Percentiles rank a stretch among this genome's conserved stretches.
phyloP scores from a whole-genome alignment of 805 yeast species.

The Candida argentea region DNA sequence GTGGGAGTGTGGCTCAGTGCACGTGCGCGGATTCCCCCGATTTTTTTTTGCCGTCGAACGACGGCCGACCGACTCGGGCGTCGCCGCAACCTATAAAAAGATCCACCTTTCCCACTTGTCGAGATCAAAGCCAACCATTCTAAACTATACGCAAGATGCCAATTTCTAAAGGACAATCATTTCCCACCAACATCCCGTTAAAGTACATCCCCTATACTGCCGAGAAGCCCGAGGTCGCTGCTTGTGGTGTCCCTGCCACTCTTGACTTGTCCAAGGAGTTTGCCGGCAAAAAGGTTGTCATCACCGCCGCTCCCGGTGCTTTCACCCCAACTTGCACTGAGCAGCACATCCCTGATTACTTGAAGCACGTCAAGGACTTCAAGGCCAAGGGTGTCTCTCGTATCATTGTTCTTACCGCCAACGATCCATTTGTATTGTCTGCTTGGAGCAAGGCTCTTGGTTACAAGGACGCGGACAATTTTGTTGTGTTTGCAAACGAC shows the following conservation, averaged over 20 bases:
- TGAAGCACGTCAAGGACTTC: conserved; percentile 40
- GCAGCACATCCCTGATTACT: conserved; percentile 61
- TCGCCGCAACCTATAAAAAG: too few species aligned
- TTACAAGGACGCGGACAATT: conserved; percentile 21
- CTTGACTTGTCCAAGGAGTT: conserved; percentile 22
- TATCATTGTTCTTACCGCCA: conserved; percentile 53
- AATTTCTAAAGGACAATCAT: conserved; percentile 5
- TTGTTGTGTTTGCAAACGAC: conserved; percentile 53
- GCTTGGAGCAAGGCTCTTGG: conserved; percentile 58
- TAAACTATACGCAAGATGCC: background rate
- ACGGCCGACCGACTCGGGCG: too few species aligned
- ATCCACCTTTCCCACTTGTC: too few species aligned
- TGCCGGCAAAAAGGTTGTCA: conserved; percentile 45
- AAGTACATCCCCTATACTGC: conserved; percentile 33
- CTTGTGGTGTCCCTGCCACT: conserved; percentile 29
- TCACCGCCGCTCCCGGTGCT: conserved; percentile 80
- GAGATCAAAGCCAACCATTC: too few species aligned
- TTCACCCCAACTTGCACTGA: conserved; percentile 77
- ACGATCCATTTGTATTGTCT: conserved; percentile 60
- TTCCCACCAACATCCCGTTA: conserved; percentile 27
- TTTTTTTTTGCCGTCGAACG: too few species aligned
- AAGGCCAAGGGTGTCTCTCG: conserved; percentile 52
- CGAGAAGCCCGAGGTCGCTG: conserved; percentile 22
- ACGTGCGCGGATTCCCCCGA: too few species aligned
- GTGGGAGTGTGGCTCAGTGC: too few species aligned